Evolutionary conservation across 306 rosid species (phyloP).

Genomic region (Rubus idaeus): DNA sequence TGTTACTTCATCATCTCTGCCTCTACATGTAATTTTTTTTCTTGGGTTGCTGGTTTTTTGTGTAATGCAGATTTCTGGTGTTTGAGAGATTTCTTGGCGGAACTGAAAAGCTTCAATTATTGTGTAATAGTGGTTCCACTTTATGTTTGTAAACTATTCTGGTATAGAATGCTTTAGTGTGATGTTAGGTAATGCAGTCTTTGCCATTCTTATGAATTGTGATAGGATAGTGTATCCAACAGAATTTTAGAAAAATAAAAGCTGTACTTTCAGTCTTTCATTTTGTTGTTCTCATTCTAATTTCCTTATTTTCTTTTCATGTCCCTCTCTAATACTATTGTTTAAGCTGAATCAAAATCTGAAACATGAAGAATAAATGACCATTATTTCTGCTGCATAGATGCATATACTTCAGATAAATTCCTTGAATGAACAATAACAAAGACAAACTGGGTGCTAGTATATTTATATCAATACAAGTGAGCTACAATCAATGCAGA

Average conservation of each 20-base stretch:
- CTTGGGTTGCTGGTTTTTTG: conserved; percentile 21
- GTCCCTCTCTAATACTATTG: neutral
- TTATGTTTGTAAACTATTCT: conserved; percentile 22
- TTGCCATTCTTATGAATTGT: conserved; percentile 14
- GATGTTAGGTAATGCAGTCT: conserved; percentile 26
- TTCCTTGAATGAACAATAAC: neutral
- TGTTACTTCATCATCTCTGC: conserved; percentile 11
- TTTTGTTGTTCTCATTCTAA: neutral
- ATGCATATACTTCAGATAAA: neutral
- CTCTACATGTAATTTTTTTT: conserved; percentile 12
- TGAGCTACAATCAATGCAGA: conserved; percentile 16
- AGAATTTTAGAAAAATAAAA: neutral
- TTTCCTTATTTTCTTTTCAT: neutral
- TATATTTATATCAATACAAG: neutral
- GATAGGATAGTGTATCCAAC: conserved; percentile 20
- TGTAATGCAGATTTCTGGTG: conserved; percentile 23
- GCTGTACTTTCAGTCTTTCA: neutral
- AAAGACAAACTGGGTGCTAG: neutral
- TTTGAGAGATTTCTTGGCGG: conserved; percentile 14
- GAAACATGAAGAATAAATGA: neutral
- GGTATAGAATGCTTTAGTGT: conserved; percentile 9
- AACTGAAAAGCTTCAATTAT: conserved; percentile 26
- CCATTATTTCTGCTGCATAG: neutral
- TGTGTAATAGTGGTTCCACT: conserved; percentile 30
- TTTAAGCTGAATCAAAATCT: neutral